These are phyloP conservation scores for Endogone sp. DNA, from an alignment of 192 early-diverging fungal species.

Conservation along the genomic window DNA sequence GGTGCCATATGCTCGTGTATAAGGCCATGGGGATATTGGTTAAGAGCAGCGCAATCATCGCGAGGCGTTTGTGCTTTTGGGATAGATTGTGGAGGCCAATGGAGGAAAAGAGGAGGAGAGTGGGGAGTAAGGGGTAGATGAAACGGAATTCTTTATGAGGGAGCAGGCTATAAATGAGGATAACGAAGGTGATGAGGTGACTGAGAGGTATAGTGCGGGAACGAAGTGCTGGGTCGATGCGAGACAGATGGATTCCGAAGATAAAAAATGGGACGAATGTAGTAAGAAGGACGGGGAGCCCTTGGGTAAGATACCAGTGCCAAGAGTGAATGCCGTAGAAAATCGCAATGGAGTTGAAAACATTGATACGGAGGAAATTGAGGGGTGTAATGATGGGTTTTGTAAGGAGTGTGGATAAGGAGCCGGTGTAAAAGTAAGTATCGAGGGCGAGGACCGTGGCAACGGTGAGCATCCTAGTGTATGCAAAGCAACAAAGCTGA, in stretches of 20 bases:
- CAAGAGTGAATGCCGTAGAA: constrained; percentile 93
- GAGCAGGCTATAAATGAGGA: constrained; percentile 68
- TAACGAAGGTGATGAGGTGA: constrained; percentile 42
- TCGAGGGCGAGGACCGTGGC: constrained; percentile 56
- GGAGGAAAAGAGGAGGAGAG: constrained; percentile 46
- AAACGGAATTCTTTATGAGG: constrained; percentile 96
- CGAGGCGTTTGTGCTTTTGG: constrained; percentile 3
- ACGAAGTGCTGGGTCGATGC: constrained; percentile 2
- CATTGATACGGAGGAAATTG: constrained; percentile 82
- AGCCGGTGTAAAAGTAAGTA: constrained; percentile 59
- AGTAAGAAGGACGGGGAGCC: constrained; percentile 72
- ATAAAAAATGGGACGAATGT: constrained; percentile 69
- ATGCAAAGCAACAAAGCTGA: not conserved
- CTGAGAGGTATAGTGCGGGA: constrained; percentile 15
- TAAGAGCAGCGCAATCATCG: constrained; percentile 43
- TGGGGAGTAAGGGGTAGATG: constrained; percentile 81
- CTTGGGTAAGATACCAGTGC: constrained; percentile 89
- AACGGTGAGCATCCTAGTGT: constrained; percentile 40
- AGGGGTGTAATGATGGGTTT: constrained; percentile 68
- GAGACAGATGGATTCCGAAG: constrained; percentile 42
- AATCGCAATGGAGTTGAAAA: constrained; percentile 69
- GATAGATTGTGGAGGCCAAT: constrained; percentile 25
- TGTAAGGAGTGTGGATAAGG: constrained; percentile 59
- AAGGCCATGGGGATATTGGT: constrained; percentile 65
- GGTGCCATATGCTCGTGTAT: constrained; percentile 79